A percentile compares a stretch with the other conserved stretches of the same genome.
These are phyloP conservation scores for Coemansia brasiliensis DNA, from an alignment of 192 early-diverging fungal species.

Conservation along the genomic window DNA sequence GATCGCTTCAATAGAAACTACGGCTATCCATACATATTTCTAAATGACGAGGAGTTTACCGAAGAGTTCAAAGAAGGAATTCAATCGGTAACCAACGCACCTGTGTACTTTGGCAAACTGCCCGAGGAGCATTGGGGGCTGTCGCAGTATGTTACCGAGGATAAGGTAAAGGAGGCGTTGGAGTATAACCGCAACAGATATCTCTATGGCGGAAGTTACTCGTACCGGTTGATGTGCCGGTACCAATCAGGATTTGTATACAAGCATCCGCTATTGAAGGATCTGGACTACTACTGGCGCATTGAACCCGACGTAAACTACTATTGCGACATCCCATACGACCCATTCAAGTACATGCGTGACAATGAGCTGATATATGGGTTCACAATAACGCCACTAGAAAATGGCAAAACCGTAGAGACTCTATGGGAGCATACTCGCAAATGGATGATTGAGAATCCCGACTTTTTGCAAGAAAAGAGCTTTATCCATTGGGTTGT, in stretches of 20 bases:
- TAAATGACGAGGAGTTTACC: slow-evolving; percentile 69
- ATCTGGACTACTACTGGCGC: slow-evolving; percentile 55
- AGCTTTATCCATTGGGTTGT: slow-evolving; percentile 57
- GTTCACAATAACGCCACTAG: slow-evolving; percentile 30
- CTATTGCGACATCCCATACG: slow-evolving; percentile 49
- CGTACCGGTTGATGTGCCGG: slow-evolving; percentile 43
- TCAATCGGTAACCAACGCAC: slow-evolving; percentile 55
- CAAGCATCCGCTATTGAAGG: slow-evolving; percentile 33
- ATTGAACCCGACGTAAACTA: slow-evolving; percentile 53
- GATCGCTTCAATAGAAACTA: slow-evolving; percentile 67
- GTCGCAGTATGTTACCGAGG: slow-evolving; percentile 67
- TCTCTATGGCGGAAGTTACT: slow-evolving; percentile 33
- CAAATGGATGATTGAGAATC: slow-evolving; percentile 56
- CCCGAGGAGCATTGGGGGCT: slow-evolving; percentile 65
- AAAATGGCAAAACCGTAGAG: slow-evolving; percentile 32
- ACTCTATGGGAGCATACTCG: slow-evolving; percentile 47
- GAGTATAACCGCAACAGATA: slow-evolving; percentile 47
- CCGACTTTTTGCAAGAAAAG: slow-evolving; percentile 53
- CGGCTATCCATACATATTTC: slow-evolving; percentile 69
- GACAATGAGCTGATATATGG: slow-evolving; percentile 39
- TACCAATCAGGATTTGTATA: slow-evolving; percentile 45
- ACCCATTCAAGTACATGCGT: slow-evolving; percentile 49
- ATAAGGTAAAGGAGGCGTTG: slow-evolving; percentile 52
- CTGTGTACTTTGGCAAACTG: slow-evolving; percentile 65
- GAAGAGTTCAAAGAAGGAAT: slow-evolving; percentile 58